These are phyloP conservation scores for Tylopilus vinaceipallidus DNA, from an alignment of 768 basidiomycete species.

Conservation along the genomic window DNA sequence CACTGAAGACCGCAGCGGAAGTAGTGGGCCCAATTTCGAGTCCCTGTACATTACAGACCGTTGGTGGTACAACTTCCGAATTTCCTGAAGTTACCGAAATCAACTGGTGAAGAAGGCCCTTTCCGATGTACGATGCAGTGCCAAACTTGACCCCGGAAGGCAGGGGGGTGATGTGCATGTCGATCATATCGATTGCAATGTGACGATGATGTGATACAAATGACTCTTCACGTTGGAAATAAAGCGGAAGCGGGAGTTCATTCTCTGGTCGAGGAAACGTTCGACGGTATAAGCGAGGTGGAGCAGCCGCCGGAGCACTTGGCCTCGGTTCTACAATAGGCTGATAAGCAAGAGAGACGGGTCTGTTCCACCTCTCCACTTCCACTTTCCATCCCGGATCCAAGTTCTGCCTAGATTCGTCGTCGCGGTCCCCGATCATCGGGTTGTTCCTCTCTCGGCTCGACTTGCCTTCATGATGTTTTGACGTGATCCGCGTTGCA, in stretches of 20 bases:
- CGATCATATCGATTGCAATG: constrained; percentile 40
- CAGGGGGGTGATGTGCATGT: constrained; percentile 53
- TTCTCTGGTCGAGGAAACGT: constrained; percentile 7
- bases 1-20: constrained; percentile 42
- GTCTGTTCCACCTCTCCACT: constrained; percentile 32
- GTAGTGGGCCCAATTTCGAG: constrained; percentile 45
- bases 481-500: constrained; percentile 37
- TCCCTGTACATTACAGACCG: constrained; percentile 34
- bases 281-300: constrained; percentile 16
- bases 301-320: constrained; percentile 5
- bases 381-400: constrained; percentile 37
- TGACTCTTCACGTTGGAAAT: constrained; percentile 15
- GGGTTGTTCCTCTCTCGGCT: constrained; percentile 25
- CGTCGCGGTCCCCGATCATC: constrained; percentile 45
- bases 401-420: constrained; percentile 40
- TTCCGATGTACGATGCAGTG: constrained; percentile 52
- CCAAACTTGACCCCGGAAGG: constrained; percentile 52
- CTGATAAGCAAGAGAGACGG: constrained; percentile 14
- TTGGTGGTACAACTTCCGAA: constrained; percentile 29
- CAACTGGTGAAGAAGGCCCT: constrained; percentile 60
- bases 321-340: constrained; percentile 4
- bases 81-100: constrained; percentile 36
- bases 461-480: constrained; percentile 13
- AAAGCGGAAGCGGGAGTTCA: constrained; percentile 13
- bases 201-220: constrained; percentile 12